A percentile compares a stretch with the other conserved stretches of the same genome.
These are phyloP conservation scores for Microglena sp. DNA, from an alignment of 139 green algal genomes.

Conservation along the genomic window DNA sequence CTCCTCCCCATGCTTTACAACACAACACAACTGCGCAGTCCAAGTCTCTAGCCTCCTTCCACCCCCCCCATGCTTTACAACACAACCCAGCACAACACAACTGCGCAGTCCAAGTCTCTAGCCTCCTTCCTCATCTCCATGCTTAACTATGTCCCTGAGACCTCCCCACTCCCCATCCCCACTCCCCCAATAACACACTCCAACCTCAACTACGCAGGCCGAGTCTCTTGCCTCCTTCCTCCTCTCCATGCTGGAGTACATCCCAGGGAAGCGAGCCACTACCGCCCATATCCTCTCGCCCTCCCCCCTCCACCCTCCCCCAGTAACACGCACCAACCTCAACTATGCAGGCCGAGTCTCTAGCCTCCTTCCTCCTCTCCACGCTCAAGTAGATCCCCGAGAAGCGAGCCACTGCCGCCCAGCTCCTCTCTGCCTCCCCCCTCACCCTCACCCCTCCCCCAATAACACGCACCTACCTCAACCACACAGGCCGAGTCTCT, in stretches of 20 bases:
- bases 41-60: background rate
- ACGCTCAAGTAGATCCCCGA: conserved; percentile 85
- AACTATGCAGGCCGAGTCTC: conserved; percentile 51
- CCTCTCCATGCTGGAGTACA: conserved; percentile 84
- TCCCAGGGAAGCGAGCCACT: conserved; percentile 68
- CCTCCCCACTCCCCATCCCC: no score
- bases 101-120: conserved; percentile 63
- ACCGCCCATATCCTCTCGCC: conserved; percentile 77
- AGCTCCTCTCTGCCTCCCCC: no score
- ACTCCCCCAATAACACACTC: no score
- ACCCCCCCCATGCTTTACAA: no score
- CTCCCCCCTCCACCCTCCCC: no score
- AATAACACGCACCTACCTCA: no score
- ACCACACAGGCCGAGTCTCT: no score
- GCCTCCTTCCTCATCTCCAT: conserved; percentile 84
- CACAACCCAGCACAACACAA: no score
- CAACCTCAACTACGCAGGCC: no score
- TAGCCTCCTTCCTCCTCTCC: conserved; percentile 80
- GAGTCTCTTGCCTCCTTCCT: conserved; percentile 73
- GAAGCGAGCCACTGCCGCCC: conserved; percentile 66
- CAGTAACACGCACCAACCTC: no score
- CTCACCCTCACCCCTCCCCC: no score
- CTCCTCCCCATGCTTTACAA: background rate
- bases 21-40: background rate
- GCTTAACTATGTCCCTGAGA: conserved; percentile 78